A percentile compares a stretch with the other conserved stretches of the same genome.
Evolutionary conservation across 129 eudicot species (phyloP).

Genomic region (Mikania micrantha): DNA sequence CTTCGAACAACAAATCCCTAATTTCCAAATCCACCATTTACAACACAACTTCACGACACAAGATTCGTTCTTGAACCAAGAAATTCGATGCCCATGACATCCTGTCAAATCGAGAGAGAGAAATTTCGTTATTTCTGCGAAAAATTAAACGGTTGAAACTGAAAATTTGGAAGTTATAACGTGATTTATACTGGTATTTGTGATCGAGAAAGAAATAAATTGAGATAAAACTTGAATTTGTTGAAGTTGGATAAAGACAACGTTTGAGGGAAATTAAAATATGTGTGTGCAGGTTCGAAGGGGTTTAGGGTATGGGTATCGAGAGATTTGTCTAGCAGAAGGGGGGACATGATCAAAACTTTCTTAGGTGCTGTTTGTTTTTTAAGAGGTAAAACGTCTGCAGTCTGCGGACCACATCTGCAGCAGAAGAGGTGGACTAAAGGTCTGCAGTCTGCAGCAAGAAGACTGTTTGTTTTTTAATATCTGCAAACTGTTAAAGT

Average conservation of each 20-base stretch:
- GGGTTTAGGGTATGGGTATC: constrained; percentile 26
- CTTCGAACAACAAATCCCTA: constrained; percentile 31
- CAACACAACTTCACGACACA: not conserved
- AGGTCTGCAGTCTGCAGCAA: too few relatives aligned
- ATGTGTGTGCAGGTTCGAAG: not conserved
- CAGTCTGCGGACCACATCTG: too few relatives aligned
- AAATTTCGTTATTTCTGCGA: too few relatives aligned
- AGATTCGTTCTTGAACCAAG: not conserved
- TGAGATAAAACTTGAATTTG: too few relatives aligned
- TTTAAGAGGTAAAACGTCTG: too few relatives aligned
- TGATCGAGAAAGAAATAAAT: not conserved
- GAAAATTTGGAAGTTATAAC: not conserved
- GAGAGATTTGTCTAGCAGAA: constrained; percentile 33
- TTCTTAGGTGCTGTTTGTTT: too few relatives aligned
- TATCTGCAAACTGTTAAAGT: too few relatives aligned
- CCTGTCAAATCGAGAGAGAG: constrained; percentile 17
- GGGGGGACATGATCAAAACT: constrained; percentile 60
- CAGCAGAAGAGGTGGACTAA: too few relatives aligned
- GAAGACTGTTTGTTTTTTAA: too few relatives aligned
- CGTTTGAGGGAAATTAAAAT: constrained; percentile 6
- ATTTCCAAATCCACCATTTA: constrained; percentile 16
- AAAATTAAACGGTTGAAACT: not conserved
- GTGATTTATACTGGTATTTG: not conserved
- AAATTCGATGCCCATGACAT: not conserved
- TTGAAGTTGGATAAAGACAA: not conserved